Conservation (phyloP, 129 eudicot genomes). For the Flaveria linearis region DNA sequence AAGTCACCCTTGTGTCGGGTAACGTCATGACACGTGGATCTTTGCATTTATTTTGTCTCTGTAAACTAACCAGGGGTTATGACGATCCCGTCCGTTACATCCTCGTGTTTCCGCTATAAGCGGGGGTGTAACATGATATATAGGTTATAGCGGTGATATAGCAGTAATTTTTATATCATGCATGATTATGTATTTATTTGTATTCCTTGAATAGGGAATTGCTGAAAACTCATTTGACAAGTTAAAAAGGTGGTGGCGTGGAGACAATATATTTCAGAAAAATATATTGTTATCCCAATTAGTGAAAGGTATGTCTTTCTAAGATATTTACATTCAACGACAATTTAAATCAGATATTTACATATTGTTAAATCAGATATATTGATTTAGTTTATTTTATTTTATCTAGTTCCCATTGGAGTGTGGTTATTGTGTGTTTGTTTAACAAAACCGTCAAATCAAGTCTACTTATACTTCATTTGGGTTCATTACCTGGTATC, state of each 20-base stretch:
- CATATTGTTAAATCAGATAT: conserved; percentile 19
- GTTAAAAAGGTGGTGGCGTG: not conserved
- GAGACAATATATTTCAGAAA: not conserved
- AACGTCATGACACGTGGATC: no score
- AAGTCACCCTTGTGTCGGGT: no score
- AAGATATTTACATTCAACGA: not conserved
- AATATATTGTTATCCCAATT: not conserved
- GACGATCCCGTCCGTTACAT: no score
- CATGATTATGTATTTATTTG: not conserved
- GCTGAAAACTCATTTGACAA: not conserved
- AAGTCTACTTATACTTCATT: not conserved
- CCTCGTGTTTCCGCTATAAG: no score
- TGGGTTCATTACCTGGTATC: not conserved
- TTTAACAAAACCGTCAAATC: not conserved
- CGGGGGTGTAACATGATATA: no score
- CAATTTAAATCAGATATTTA: conserved; percentile 17
- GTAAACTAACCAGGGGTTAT: no score
- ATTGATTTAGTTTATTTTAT: conserved; percentile 6
- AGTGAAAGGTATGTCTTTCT: not conserved
- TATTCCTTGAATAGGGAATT: not conserved
- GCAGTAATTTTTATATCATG: no score
- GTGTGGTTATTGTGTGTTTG: not conserved
- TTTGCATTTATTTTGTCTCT: no score
- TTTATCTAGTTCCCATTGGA: not conserved
- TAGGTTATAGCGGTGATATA: no score